Base-by-base conservation (phyloP, 106 monocot genomes). In the Cymbidium sinense region DNA sequence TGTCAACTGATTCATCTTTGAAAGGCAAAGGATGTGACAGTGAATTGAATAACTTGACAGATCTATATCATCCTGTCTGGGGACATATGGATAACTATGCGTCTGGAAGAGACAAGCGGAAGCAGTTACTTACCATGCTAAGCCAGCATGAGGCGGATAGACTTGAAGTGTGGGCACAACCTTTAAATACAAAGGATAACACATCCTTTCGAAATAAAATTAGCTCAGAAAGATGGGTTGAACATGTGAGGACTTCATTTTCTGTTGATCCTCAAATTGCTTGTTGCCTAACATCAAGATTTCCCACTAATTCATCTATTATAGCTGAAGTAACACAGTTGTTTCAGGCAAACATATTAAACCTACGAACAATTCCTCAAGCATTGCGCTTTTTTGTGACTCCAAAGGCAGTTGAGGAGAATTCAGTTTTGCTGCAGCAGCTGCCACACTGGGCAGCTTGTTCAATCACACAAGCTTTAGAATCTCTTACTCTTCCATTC, bases 151-250 rank as follows among this genome's bases (percentile, higher is more conserved):
- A 99, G 78, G 85, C 92, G 43, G 99, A 99, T 75, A 92, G 99
- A 44, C 92, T 95, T 83, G 99, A 99, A 89, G 95, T 99, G 47
- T 99, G 95, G 94, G 92, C 99, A 72, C 94, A 93, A 64, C 94
- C 90, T 39, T 81, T 95, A 76, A 99, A 92, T 88, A 89, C 79
- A 41, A 95, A 95, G 80, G 99, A 95, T 34, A 90, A 29, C 43
- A 70, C 85, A 72, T 80, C 81, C 41, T 93, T 84, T 74, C n/a
- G n/a, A 90, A 77, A 83, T 77, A 99, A 99, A 86, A 84, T 93
- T 70, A 80, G 89, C 73, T 81, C 92, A 61, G 99, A 99, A 69
- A 99, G 90, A 82, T 99, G 99, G 99, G 73, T 82, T 69, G 99
- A 99, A 44, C 89, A 92, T 91, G 90, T 78, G n/a, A 90, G 89